These are phyloP conservation scores for Neopestalotiopsis rosae DNA, from an alignment of 2,329 filamentous ascomycete species.

Conservation along the genomic window DNA sequence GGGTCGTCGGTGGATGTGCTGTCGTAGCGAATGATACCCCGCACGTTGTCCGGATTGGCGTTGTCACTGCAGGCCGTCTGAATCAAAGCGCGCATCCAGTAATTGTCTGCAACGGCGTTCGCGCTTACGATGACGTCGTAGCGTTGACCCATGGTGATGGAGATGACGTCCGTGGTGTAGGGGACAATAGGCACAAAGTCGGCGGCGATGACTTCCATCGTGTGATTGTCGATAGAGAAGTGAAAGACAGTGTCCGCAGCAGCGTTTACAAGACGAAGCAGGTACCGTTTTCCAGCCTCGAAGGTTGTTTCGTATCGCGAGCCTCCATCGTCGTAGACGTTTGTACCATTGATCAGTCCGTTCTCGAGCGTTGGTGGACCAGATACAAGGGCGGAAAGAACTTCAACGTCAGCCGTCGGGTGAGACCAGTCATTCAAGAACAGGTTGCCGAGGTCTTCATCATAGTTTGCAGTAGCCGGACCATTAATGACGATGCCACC, in stretches of 20 bases:
- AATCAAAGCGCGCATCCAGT: conserved; percentile 54
- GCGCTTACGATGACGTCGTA: conserved; percentile 53
- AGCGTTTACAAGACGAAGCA: conserved; percentile 51
- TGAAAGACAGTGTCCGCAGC: conserved; percentile 49
- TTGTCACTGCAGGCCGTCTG: conserved; percentile 47
- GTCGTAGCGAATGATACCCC: conserved; percentile 52
- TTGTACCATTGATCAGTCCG: conserved; percentile 41
- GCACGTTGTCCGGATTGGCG: conserved; percentile 46
- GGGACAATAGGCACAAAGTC: conserved; percentile 64
- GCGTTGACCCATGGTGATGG: conserved; percentile 40
- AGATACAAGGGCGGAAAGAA: conserved; percentile 28
- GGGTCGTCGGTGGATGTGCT: conserved; percentile 24
- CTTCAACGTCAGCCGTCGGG: conserved; percentile 44
- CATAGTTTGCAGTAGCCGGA: conserved; percentile 62
- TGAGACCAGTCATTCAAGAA: conserved; percentile 66
- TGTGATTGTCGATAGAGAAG: conserved; percentile 62
- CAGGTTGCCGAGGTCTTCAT: conserved; percentile 66
- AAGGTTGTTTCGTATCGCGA: conserved; percentile 44
- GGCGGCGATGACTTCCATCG: conserved; percentile 58
- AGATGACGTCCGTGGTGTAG: conserved; percentile 52
- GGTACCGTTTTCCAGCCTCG: conserved; percentile 47
- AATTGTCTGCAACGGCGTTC: conserved; percentile 43
- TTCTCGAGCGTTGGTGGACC: conserved; percentile 48
- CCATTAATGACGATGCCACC: conserved; percentile 68
- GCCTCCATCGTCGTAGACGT: conserved; percentile 38